Base-by-base conservation (phyloP, 257 asterid genomes). In the Ajuga chamaepitys region DNA sequence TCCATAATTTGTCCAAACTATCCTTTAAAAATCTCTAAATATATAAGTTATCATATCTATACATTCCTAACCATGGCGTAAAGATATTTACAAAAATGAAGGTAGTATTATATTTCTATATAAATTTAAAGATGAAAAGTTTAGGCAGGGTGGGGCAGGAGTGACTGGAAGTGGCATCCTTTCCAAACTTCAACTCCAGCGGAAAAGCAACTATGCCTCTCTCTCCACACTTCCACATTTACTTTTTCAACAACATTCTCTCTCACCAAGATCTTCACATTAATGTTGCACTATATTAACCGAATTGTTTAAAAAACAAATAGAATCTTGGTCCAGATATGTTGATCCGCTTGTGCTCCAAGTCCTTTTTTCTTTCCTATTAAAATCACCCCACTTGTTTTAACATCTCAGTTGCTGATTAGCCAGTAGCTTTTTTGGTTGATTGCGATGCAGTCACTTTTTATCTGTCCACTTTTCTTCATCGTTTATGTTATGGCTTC, bases 401-500 rank as follows among this genome's bases (percentile, higher is more conserved):
- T 14, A 56, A 30, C 63, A 46, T 42, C 57, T 72, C 57, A 28
- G 24, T 30, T 30, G 4, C 37, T 8, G 7, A 30, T 30, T 30
- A 4, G 7, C 37, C 37, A 30, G n/a, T n/a, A n/a, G n/a, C n/a
- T 1, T 30, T 30, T 30, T 30, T 30, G 37, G 7, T 30, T 28
- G 59, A 58, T 26, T 63, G 47, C 58, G 38, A 66, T 67, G 37
- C 76, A 61, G 61, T 12, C 52, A 53, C 76, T 80, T 56, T 77
- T 54, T 40, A 11, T 34, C 53, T 61, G 65, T 48, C 41, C 64
- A 25, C 72, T 44, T 52, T 73, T 42, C 21, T 55, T 54, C 59
- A 22, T 70, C 66, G 61, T 75, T 58, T n/a, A n/a, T n/a, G 66
- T 61, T 34, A 70, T 83, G 85, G 75, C 48, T 59, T 74, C 80